Evolutionary conservation across 139 green algal genomes (phyloP).

Genomic region (Tetraselmis chui): DNA sequence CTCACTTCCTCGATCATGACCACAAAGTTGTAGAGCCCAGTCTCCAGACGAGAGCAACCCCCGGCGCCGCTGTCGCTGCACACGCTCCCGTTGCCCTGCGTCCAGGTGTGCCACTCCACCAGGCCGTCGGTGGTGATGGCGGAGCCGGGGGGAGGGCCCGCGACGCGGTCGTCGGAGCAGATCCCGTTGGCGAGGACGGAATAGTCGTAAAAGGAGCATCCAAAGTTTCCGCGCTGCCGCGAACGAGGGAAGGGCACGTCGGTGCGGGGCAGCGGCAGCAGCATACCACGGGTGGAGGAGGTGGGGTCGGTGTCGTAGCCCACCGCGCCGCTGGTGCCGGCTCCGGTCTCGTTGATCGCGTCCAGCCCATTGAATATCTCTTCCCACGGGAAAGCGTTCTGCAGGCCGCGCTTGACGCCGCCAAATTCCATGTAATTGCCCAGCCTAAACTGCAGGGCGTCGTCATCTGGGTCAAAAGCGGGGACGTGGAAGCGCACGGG

Average conservation of each 20-base stretch:
- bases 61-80: neutral
- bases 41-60: neutral
- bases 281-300: neutral
- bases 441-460: slow-evolving; percentile 17
- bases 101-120: slow-evolving; percentile 22
- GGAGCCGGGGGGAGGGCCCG: slow-evolving; percentile 4
- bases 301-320: neutral
- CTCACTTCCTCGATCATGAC: slow-evolving; percentile 16
- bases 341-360: neutral
- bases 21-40: slow-evolving; percentile 21
- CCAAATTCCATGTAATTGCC: slow-evolving; percentile 14
- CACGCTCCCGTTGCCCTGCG: neutral
- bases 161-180: slow-evolving; percentile 15
- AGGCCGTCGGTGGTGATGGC: slow-evolving; percentile 3
- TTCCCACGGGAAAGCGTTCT: slow-evolving; percentile 6
- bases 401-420: slow-evolving; percentile 17
- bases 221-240: neutral
- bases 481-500: slow-evolving; percentile 23
- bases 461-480: slow-evolving; percentile 12
- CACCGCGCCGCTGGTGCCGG: neutral
- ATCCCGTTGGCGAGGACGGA: neutral
- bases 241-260: neutral
- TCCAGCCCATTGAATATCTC: neutral
- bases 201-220: neutral
- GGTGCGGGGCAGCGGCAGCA: neutral